phyloP scores from a whole-genome alignment of 306 rosid genomes.

The Cucurbita pepo region DNA sequence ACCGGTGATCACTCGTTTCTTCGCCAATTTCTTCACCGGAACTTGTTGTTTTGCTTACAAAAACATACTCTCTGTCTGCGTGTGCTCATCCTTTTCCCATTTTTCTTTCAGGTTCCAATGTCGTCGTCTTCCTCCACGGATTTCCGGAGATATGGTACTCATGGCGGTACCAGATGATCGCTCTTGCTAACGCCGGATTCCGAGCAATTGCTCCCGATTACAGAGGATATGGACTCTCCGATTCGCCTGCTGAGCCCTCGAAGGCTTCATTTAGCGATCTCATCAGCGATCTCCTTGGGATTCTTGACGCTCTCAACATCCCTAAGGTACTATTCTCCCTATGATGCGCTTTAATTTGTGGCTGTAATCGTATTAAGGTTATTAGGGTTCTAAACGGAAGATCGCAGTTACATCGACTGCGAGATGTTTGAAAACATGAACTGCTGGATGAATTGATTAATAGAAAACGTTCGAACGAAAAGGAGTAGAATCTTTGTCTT shows the following conservation, averaged over 20 bases:
- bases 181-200: constrained; percentile 43
- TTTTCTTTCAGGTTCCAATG: constrained; percentile 38
- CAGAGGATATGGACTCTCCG: constrained; percentile 74
- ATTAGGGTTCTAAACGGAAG: background rate
- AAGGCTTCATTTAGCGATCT: constrained; percentile 23
- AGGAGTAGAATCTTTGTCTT: no score
- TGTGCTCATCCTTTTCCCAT: background rate
- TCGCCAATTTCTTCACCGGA: background rate
- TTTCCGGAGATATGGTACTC: constrained; percentile 92
- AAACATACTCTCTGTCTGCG: background rate
- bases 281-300: constrained; percentile 30
- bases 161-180: constrained; percentile 83
- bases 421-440: background rate
- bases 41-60: background rate
- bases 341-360: background rate
- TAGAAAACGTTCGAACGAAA: background rate
- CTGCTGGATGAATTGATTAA: background rate
- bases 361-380: background rate
- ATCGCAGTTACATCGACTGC: background rate
- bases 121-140: constrained; percentile 56
- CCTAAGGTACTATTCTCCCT: constrained; percentile 27
- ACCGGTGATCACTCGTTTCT: constrained; percentile 17
- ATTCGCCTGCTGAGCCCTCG: constrained; percentile 29
- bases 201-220: constrained; percentile 54
- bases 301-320: constrained; percentile 35